Evolutionary conservation across 2,329 filamentous ascomycete genomes (phyloP).

Genomic region (Chaetomium olivaceum): DNA sequence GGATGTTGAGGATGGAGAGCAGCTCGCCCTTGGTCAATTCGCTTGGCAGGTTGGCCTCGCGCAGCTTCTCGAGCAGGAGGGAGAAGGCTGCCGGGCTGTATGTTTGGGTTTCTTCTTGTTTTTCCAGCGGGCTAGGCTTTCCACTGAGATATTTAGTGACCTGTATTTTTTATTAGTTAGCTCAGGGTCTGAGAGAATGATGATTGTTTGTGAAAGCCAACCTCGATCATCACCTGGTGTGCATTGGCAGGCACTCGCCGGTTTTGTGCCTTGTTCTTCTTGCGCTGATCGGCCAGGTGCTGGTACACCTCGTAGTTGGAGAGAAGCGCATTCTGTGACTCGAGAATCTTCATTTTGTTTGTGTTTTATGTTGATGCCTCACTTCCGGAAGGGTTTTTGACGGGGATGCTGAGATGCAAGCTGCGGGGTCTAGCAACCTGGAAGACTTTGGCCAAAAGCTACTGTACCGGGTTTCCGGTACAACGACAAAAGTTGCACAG

Average conservation of each 20-base stretch:
- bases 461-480: neutral
- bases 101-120: constrained; percentile 47
- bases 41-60: constrained; percentile 46
- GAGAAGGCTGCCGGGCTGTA: constrained; percentile 56
- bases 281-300: constrained; percentile 60
- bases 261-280: constrained; percentile 52
- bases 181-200: neutral
- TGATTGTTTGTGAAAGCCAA: constrained; percentile 40
- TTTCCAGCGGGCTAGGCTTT: constrained; percentile 56
- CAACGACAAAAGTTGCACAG: neutral
- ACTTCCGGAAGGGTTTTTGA: neutral
- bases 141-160: constrained; percentile 61
- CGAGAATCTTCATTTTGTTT: constrained; percentile 65
- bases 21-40: constrained; percentile 68
- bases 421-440: neutral
- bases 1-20: constrained; percentile 67
- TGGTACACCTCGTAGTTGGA: constrained; percentile 73
- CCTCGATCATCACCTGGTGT: constrained; percentile 65
- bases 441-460: no score
- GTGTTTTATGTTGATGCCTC: neutral
- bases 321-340: constrained; percentile 67
- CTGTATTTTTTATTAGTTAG: constrained; percentile 40
- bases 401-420: neutral
- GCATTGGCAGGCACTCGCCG: constrained; percentile 58
- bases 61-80: constrained; percentile 55